Percentiles rank a stretch among this genome's conserved stretches.
phyloP scores from a whole-genome alignment of 78 protist genomes.

The Salpingoeca rosetta region DNA sequence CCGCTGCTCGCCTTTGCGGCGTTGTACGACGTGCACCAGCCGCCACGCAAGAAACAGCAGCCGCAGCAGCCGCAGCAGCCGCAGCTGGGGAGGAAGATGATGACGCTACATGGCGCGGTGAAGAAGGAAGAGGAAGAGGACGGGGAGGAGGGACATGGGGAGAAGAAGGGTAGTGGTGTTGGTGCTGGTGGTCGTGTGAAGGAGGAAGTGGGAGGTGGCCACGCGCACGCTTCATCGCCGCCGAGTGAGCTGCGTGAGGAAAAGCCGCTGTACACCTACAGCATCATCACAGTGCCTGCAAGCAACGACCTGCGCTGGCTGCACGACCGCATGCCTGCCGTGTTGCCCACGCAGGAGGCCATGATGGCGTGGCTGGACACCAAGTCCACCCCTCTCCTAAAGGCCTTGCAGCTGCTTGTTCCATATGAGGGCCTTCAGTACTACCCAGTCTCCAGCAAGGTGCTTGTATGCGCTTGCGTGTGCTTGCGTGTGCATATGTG shows the following conservation, averaged over 20 bases:
- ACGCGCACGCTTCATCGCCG: no score
- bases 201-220: not conserved
- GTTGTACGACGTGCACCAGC: not conserved
- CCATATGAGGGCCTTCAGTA: no score
- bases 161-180: not conserved
- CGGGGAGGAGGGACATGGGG: not conserved
- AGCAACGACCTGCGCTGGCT: not conserved
- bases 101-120: not conserved
- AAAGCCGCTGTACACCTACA: not conserved
- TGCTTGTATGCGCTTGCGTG: no score
- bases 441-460: no score
- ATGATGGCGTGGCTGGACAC: constrained; percentile 2
- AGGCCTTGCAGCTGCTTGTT: no score
- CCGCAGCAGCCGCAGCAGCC: no score
- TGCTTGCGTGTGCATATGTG: no score
- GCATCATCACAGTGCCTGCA: not conserved
- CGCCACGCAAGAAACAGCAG: no score
- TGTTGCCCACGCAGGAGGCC: not conserved
- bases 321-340: constrained; percentile 17
- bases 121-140: no score
- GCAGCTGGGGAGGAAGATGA: not conserved
- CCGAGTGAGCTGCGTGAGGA: not conserved
- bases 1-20: not conserved
- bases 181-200: not conserved
- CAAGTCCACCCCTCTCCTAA: no score